Base-by-base conservation (phyloP, 2,329 filamentous ascomycete genomes). In the Xylariaceae sp. region DNA sequence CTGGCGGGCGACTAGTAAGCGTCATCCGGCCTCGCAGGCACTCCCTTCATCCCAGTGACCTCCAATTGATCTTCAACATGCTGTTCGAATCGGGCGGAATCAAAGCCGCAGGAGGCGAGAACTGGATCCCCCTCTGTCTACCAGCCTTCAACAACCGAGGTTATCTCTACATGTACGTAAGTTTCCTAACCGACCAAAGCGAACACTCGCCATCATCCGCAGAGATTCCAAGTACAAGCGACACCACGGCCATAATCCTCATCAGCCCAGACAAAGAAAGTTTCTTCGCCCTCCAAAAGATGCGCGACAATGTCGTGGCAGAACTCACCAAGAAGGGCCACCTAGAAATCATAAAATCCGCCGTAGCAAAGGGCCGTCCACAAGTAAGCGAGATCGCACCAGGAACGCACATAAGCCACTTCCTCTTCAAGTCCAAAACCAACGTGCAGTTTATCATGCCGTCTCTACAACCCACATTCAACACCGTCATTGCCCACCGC, bases 61-160 rank as follows among this genome's bases (percentile, higher is more conserved):
- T 99, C 19, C 93, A 97, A 66, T 81, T 99, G 42, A 92, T 99
- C 55, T 99, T 99, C 78, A 97, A 97, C 67, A 99, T 99, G 95
- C 83, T 99, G 2, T 99, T 99, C 64, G 92, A 96, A 73, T 94
- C 93, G 2, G 90, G 90, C 45, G 88, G 90, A 41, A 88, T 99
- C 67, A 93, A 94, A 67, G 88, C 90, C 17, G 92, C 89, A 6
- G 91, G 80, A 38, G 94, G 93, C 31, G 94, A 99, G 71, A 97
- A 93, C 63, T 99, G 94, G 94, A 93, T 97, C 44, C 94, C 94
- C 0, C 79, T 99, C 6, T 99, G 94, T 64, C 80, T 99, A 3
- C 95, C 94, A 0, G 93, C 92, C 5, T 99, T 99, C 74, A 99
- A 99, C 73, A 97, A 90, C 69, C 89, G 86, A 47, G 95, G 94